Conservation (phyloP, 352 stramenopile genomes). For the Blastocystis sp. region DNA sequence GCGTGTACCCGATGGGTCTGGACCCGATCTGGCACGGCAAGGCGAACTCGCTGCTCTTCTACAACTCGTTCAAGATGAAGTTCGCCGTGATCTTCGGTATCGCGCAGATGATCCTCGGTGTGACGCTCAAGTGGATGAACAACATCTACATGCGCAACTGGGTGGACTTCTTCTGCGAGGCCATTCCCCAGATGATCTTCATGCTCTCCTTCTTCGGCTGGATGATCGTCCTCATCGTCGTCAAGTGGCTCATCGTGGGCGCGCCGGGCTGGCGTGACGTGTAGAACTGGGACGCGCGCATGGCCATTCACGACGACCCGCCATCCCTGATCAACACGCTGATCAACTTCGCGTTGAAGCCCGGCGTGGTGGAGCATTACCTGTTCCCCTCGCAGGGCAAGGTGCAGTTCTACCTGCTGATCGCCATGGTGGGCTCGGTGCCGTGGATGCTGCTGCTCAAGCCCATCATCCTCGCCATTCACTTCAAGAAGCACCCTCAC, state of each 20-base stretch:
- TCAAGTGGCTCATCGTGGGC: slow-evolving; percentile 93
- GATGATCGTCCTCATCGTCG: slow-evolving; percentile 97
- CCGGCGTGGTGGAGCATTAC: slow-evolving; percentile 86
- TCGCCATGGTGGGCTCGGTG: slow-evolving; percentile 91
- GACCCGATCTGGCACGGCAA: slow-evolving; percentile 97
- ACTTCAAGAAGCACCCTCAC: slow-evolving; percentile 81
- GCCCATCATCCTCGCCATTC: slow-evolving; percentile 87
- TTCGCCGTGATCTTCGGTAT: slow-evolving; percentile 97
- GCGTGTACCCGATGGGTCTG: slow-evolving; percentile 94
- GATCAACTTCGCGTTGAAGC: slow-evolving; percentile 96
- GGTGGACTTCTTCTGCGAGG: slow-evolving; percentile 94
- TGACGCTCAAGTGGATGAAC: slow-evolving; percentile 93
- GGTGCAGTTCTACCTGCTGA: slow-evolving; percentile 86
- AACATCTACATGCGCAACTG: slow-evolving; percentile 91
- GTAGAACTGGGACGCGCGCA: slow-evolving; percentile 92
- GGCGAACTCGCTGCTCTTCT: slow-evolving; percentile 96
- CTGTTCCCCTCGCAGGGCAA: slow-evolving; percentile 75
- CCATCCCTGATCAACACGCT: slow-evolving; percentile 96
- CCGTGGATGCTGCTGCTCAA: slow-evolving; percentile 93
- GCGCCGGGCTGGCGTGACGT: background rate
- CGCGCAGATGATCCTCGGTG: slow-evolving; percentile 96
- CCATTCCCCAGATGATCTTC: slow-evolving; percentile 95
- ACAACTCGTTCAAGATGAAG: slow-evolving; percentile 99
- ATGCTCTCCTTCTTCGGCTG: slow-evolving; percentile 95
- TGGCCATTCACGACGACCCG: slow-evolving; percentile 84